Conservation (phyloP, 2,329 filamentous ascomycete species). For the Aphanoascus verrucosus region DNA sequence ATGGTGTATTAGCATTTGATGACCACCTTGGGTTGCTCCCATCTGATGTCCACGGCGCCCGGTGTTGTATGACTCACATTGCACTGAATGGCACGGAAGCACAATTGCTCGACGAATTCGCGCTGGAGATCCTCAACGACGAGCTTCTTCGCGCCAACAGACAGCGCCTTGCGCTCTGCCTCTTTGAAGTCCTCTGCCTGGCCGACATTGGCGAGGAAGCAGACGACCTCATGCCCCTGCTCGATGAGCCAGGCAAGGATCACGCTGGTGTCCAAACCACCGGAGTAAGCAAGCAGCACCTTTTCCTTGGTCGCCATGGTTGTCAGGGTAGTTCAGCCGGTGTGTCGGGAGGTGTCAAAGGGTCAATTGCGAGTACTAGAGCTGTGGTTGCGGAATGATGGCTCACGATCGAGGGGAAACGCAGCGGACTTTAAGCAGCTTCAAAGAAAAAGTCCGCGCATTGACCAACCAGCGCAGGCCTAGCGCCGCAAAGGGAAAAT, state of each 20-base stretch:
- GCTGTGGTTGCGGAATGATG: neutral
- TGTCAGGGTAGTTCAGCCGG: neutral
- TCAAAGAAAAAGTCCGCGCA: neutral
- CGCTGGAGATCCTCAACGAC: constrained; percentile 54
- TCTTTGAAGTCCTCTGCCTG: constrained; percentile 64
- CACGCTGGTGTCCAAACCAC: constrained; percentile 51
- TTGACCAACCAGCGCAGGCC: neutral
- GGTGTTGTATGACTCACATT: constrained; percentile 32
- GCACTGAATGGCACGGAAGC: constrained; percentile 69
- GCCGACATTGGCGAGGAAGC: constrained; percentile 61
- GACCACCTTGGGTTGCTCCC: neutral
- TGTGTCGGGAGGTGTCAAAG: neutral
- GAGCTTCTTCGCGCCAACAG: constrained; percentile 58
- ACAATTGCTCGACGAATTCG: constrained; percentile 71
- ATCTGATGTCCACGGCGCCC: constrained; percentile 13
- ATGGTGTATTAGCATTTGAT: constrained; percentile 20
- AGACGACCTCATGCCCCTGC: constrained; percentile 49
- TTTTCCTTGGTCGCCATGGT: constrained; percentile 16
- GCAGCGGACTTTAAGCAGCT: neutral
- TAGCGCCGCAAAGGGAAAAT: neutral
- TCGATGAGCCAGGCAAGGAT: constrained; percentile 39
- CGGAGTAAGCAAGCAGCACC: constrained; percentile 32
- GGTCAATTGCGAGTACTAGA: neutral
- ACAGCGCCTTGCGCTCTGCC: constrained; percentile 60
- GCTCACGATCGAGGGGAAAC: neutral